Conservation (phyloP, 2,329 filamentous ascomycete genomes). For the Ceratocystis cacaofunesta region DNA sequence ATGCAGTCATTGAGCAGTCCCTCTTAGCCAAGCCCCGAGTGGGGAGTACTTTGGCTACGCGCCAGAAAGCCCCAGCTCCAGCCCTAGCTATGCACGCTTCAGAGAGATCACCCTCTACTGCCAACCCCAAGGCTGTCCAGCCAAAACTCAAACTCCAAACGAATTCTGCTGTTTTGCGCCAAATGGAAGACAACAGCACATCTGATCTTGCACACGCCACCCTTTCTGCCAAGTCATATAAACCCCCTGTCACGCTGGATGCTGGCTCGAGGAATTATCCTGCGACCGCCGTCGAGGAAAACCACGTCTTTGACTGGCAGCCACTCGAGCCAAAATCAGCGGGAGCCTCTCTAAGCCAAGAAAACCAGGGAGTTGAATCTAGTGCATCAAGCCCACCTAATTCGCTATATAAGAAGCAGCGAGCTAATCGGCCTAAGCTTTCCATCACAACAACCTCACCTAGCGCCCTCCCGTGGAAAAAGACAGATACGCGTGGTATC, state of each 20-base stretch:
- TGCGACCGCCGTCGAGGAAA: slow-evolving; percentile 6
- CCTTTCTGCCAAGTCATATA: slow-evolving; percentile 7
- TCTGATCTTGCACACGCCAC: neutral
- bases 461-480: slow-evolving; percentile 11
- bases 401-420: neutral
- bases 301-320: slow-evolving; percentile 7
- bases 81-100: neutral
- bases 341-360: neutral
- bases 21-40: neutral
- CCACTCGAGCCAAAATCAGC: neutral
- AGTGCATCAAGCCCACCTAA: neutral
- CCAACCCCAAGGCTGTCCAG: neutral
- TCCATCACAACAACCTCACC: slow-evolving; percentile 8
- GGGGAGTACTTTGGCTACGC: neutral
- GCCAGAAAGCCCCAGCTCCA: neutral
- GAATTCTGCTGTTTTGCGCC: slow-evolving; percentile 11
- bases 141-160: slow-evolving; percentile 16
- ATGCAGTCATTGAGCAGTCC: slow-evolving; percentile 4
- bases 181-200: slow-evolving; percentile 13
- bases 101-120: neutral
- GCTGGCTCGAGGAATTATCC: neutral
- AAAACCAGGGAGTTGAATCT: neutral
- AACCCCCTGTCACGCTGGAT: neutral
- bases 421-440: slow-evolving; percentile 10
- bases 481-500: slow-evolving; percentile 3